Evolutionary conservation across 2,329 filamentous ascomycete species (phyloP), one percentile per base, ranked within the genome.

Genomic region (Penicillium brasilianum): DNA sequence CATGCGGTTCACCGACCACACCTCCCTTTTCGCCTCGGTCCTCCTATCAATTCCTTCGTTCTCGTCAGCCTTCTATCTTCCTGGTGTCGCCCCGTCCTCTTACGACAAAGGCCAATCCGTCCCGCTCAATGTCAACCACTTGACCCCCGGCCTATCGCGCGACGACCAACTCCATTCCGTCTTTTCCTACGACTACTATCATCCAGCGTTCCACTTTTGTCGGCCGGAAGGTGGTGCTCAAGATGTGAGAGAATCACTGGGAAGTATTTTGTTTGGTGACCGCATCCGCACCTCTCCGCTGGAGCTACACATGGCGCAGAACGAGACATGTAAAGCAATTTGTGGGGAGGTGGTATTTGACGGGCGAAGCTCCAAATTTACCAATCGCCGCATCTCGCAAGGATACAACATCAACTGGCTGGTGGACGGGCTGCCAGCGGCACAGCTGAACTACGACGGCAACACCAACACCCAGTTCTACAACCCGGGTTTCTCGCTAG

Each of bases 201-300:
- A 95, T 71, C 86, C 88, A 6, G 85, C 85, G 3, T 96, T 99
- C 78, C 88, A 91, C 73, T 97, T 97, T 82, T 99, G 95, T 78
- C 81, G 85, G 69, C 95, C 94, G 1, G 81, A 90, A 58, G 88
- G 84, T 62, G 92, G 92, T 2, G 88, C 93, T 9, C 78, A 93
- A 75, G 86, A 90, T 81, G 87, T 96, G 22, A 89, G 91, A 43
- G 95, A 97, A 80, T 95, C 91, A 66, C 79, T 99, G 65, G 95
- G 95, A 25, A 97, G 94, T 82, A 99, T 99, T 74, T 80, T 99
- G 55, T 99, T 99, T 71, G 95, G 95, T 68, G 95, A 99, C 80
- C 88, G 95, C 59, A 99, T 99, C 80, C 92, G 92, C 81, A 96
- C 92, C n/a, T 98, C 94, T 37, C 92, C 94, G 0, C 97, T 96